phyloP scores from a whole-genome alignment of 768 basidiomycete species.

The Lentinus brumalis region DNA sequence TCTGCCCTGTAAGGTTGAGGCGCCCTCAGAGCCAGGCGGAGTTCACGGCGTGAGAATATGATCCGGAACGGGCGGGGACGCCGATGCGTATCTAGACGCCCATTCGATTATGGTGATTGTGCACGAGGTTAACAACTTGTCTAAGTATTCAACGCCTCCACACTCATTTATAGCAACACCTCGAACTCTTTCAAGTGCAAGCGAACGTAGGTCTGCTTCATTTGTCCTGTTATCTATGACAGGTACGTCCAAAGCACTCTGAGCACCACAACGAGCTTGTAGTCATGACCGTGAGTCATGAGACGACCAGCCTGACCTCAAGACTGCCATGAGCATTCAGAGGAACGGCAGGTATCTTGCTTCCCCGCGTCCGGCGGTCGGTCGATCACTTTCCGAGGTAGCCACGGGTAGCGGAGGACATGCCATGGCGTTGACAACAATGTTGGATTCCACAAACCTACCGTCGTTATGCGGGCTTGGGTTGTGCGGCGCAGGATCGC shows the following conservation, averaged over 20 bases:
- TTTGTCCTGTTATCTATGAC: too few species aligned
- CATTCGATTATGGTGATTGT: too few species aligned
- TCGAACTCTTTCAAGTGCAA: too few species aligned
- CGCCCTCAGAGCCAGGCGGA: slow-evolving; percentile 18
- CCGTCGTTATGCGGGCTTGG: neutral
- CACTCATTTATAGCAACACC: too few species aligned
- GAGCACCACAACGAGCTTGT: too few species aligned
- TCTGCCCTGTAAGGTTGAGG: slow-evolving; percentile 13
- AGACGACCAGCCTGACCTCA: too few species aligned
- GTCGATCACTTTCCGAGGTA: neutral
- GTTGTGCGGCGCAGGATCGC: neutral
- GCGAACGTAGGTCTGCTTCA: too few species aligned
- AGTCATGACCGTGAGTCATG: too few species aligned
- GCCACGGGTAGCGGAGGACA: neutral
- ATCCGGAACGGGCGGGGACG: slow-evolving; percentile 3
- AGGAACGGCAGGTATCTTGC: neutral
- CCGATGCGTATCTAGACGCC: neutral
- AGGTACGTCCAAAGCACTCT: too few species aligned
- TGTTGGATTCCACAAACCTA: neutral
- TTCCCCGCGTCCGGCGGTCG: neutral
- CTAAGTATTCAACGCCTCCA: too few species aligned
- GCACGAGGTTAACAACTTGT: too few species aligned
- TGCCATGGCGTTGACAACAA: neutral
- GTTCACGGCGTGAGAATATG: slow-evolving; percentile 19
- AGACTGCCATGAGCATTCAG: too few species aligned